These are phyloP conservation scores for Kwoniella pini DNA, from an alignment of 768 basidiomycete species.

Conservation along the genomic window DNA sequence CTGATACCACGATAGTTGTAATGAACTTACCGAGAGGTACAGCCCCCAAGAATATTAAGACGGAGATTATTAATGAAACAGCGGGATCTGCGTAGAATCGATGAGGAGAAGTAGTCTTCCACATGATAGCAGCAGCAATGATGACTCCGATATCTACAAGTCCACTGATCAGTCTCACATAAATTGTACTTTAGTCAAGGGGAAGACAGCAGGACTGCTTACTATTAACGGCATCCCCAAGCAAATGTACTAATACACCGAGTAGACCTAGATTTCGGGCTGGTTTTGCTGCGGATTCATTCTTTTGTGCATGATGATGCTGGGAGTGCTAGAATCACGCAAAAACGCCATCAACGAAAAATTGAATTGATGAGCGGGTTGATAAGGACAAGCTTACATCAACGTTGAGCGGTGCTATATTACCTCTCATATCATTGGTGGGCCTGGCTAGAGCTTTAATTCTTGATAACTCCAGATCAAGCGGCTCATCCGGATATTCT, in stretches of 20 bases:
- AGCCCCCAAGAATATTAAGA: constrained; percentile 62
- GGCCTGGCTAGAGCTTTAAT: not conserved
- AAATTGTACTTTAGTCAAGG: not conserved
- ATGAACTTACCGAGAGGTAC: constrained; percentile 62
- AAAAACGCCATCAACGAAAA: constrained; percentile 48
- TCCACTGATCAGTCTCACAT: not conserved
- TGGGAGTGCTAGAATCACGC: constrained; percentile 62
- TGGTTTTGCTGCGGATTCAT: constrained; percentile 23
- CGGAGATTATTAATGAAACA: constrained; percentile 60
- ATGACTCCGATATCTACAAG: constrained; percentile 62
- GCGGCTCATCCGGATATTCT: not conserved
- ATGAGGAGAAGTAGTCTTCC: constrained; percentile 58
- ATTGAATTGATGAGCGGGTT: not conserved
- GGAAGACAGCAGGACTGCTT: constrained; percentile 42
- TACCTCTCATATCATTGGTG: not conserved
- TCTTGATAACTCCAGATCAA: constrained; percentile 7
- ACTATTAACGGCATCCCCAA: constrained; percentile 65
- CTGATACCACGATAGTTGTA: too few species aligned
- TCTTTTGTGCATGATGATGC: constrained; percentile 59
- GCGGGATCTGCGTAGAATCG: constrained; percentile 64
- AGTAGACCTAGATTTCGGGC: constrained; percentile 59
- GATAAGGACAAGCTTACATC: constrained; percentile 56
- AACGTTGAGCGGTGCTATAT: constrained; percentile 19
- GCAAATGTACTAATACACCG: constrained; percentile 61
- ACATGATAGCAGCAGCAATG: constrained; percentile 60